Base-by-base conservation (phyloP, 345 rosid species). In the Psidium friedrichsthalianum region DNA sequence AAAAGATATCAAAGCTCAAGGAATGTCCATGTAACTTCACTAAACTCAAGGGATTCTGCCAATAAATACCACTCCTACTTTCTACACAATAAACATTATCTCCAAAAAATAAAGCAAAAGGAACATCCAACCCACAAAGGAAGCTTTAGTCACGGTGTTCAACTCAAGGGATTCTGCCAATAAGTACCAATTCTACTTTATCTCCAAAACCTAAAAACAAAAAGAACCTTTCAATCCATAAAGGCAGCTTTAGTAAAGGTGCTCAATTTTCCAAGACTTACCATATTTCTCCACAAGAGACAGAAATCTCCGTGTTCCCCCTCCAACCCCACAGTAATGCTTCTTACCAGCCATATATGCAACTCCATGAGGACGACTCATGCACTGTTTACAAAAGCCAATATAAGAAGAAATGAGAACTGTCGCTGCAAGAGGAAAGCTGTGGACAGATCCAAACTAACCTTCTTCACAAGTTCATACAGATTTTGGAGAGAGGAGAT, bases 311-410 rank as follows among this genome's bases (percentile, higher is more conserved):
- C 95, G 87, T 21, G 99, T 93, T 88, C 98, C 99, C 29, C 98
- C 99, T 40, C 99, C 98, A 59, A 97, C 99, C 32, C 99, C 99
- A 59, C 96, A 96, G 90, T 97, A 95, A 86, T 96, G 91, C 87
- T 96, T 97, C 91, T 97, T 97, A 83, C 96, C 98, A 82, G 99
- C 94, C 93, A 97, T 86, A 86, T 94, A 97, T 22, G 91, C 95
- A 83, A 87, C 94, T 86, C 98, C 99, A 88, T 87, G 84, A 58
- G 96, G 93, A 84, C 51, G 85, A 53, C 86, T 89, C 84, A 92
- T 54, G 88, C 96, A 94, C 99, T 96, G 91, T 32, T 18, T 40
- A 69, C 47, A 69, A 69, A 64, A 69, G 78, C 0, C 47, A 32
- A 69, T 16, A 69, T 24, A 2, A 69, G 44, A 32, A 32, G 78